Percentiles rank a stretch among this genome's conserved stretches.
Evolutionary conservation across 1,139 yeast species (phyloP).

Genomic region (Sugiyamaella castrensis): DNA sequence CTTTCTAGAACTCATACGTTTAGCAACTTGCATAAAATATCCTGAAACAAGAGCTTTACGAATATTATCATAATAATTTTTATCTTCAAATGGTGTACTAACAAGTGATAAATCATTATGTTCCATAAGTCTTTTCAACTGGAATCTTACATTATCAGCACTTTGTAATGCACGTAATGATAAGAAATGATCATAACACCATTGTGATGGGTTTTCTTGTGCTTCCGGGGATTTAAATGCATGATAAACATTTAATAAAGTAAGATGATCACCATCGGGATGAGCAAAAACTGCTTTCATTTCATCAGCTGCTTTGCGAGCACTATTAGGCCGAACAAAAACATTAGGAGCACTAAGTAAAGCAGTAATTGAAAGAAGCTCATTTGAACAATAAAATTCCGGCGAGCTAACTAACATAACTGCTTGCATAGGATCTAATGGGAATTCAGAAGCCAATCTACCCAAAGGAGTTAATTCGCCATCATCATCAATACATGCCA

Average conservation of each 20-base stretch:
- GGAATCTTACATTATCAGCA: constrained; percentile 83
- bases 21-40: constrained; percentile 97
- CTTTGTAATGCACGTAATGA: constrained; percentile 78
- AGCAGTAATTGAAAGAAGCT: constrained; percentile 83
- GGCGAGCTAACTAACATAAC: constrained; percentile 88
- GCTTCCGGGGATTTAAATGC: constrained; percentile 73
- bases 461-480: constrained; percentile 90
- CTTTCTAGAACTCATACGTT: constrained; percentile 44
- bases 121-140: constrained; percentile 79
- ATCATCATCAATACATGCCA: constrained; percentile 86
- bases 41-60: constrained; percentile 90
- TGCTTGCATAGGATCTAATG: constrained; percentile 93
- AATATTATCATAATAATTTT: constrained; percentile 62
- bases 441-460: constrained; percentile 86
- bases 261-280: constrained; percentile 92
- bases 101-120: constrained; percentile 69
- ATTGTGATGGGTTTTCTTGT: constrained; percentile 45
- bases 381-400: constrained; percentile 82
- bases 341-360: constrained; percentile 89
- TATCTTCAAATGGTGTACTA: constrained; percentile 68
- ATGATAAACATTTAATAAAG: constrained; percentile 82
- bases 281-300: constrained; percentile 86
- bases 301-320: constrained; percentile 89
- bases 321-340: constrained; percentile 89
- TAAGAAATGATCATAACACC: constrained; percentile 92